phyloP scores from a whole-genome alignment of 306 rosid genomes.

The Cucurbita moschata region DNA sequence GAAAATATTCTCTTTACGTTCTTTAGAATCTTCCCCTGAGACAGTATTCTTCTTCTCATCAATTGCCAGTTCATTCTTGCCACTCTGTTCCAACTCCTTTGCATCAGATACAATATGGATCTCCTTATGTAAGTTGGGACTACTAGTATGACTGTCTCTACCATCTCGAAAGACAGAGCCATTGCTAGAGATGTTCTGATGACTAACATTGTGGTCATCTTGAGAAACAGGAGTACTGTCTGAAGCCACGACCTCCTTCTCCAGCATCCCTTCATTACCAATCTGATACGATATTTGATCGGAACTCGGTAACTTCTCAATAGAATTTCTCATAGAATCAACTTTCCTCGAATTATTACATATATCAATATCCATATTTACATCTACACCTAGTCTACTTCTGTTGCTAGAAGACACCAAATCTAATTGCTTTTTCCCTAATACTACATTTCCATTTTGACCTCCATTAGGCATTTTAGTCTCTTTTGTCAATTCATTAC shows the following conservation, averaged over 20 bases:
- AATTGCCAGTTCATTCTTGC: conserved; percentile 21
- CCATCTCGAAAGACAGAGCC: conserved; percentile 26
- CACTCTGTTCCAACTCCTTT: conserved; percentile 32
- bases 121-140: conserved; percentile 28
- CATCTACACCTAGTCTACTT: conserved; percentile 75
- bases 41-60: conserved; percentile 28
- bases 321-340: conserved; percentile 34
- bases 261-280: conserved; percentile 32
- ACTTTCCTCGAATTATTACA: conserved; percentile 30
- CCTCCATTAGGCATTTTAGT: conserved; percentile 43
- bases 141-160: conserved; percentile 18
- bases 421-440: conserved; percentile 42
- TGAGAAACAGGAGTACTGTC: conserved; percentile 24
- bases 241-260: conserved; percentile 17
- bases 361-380: conserved; percentile 57
- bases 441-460: conserved; percentile 38
- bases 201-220: conserved; percentile 26
- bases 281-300: conserved; percentile 22
- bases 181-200: conserved; percentile 24
- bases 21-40: conserved; percentile 26
- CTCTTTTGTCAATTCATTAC: conserved; percentile 34
- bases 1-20: conserved; percentile 21
- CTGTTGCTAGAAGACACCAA: conserved; percentile 44
- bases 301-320: conserved; percentile 31
- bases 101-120: conserved; percentile 23